These are phyloP conservation scores for Pilaira anomala DNA, from an alignment of 192 early-diverging fungal species.

Conservation along the genomic window DNA sequence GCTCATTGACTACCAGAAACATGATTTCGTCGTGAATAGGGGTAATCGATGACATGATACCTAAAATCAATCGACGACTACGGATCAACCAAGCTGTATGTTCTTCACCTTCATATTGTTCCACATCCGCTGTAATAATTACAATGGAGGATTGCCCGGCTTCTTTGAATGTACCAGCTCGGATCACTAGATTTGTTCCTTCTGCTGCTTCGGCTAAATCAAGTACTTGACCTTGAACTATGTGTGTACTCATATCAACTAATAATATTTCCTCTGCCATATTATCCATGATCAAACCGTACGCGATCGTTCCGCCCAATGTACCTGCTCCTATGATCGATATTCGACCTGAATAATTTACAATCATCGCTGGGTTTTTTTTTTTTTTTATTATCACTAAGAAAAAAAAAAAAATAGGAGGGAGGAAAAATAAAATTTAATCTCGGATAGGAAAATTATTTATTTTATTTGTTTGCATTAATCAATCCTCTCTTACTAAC, in stretches of 20 bases:
- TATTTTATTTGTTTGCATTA: no score
- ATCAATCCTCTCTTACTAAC: no score
- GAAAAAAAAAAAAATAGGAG: background rate
- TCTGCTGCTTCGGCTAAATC: slow-evolving; percentile 78
- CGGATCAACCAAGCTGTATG: background rate
- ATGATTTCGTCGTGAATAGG: background rate
- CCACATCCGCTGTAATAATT: slow-evolving; percentile 77
- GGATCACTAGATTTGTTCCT: slow-evolving; percentile 56
- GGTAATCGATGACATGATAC: slow-evolving; percentile 3
- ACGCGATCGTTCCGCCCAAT: slow-evolving; percentile 70
- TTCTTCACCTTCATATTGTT: background rate
- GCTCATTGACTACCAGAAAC: background rate
- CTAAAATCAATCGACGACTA: slow-evolving; percentile 1
- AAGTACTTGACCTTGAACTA: slow-evolving; percentile 68
- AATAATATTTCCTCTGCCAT: slow-evolving; percentile 64
- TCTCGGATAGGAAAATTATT: no score
- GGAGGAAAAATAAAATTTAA: no score
- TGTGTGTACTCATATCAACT: slow-evolving; percentile 60
- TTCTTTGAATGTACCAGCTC: slow-evolving; percentile 58
- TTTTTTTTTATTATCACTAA: background rate
- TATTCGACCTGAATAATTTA: slow-evolving; percentile 25
- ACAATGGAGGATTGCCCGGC: slow-evolving; percentile 79
- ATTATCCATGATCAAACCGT: slow-evolving; percentile 61
- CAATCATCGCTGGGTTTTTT: background rate
- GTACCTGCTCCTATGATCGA: slow-evolving; percentile 74